phyloP scores from a whole-genome alignment of 768 basidiomycete genomes.

The Leccinum rimulosum region DNA sequence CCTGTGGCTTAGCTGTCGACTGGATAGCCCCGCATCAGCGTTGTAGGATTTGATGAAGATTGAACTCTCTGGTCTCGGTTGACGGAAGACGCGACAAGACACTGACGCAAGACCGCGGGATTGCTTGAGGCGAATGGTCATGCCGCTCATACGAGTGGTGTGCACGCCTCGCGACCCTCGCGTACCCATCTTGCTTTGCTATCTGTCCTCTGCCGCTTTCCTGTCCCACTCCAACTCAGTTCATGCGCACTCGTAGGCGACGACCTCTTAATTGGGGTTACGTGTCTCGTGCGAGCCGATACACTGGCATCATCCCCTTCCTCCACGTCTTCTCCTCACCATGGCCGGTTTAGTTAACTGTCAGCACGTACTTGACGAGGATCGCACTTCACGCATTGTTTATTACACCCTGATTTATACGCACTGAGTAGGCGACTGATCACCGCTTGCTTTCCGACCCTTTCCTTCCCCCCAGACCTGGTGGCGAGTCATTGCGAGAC shows the following conservation, averaged over 20 bases:
- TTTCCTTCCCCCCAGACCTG: conserved; percentile 14
- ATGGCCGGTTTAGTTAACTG: conserved; percentile 23
- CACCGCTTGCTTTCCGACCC: conserved; percentile 38
- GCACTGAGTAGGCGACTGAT: conserved; percentile 42
- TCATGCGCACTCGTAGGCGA: conserved; percentile 64
- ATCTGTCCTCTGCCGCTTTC: conserved; percentile 39
- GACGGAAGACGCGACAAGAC: conserved; percentile 55
- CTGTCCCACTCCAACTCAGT: conserved; percentile 50
- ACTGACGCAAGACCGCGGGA: conserved; percentile 67
- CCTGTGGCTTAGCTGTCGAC: conserved; percentile 39
- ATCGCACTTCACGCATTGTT: conserved; percentile 37
- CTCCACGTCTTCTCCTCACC: conserved; percentile 23
- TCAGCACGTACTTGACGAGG: conserved; percentile 26
- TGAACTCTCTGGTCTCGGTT: conserved; percentile 50
- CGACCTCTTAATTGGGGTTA: conserved; percentile 82
- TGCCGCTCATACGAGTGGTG: conserved; percentile 46
- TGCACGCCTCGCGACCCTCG: conserved; percentile 53
- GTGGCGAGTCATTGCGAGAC: conserved; percentile 24
- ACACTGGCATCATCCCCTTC: conserved; percentile 45
- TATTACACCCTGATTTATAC: conserved; percentile 44
- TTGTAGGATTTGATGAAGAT: conserved; percentile 46
- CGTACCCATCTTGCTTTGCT: conserved; percentile 44
- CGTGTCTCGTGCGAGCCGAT: no score
- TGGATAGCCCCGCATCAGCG: conserved; percentile 16
- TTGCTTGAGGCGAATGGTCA: conserved; percentile 54